Evolutionary conservation across 2,329 filamentous ascomycete species (phyloP).

Genomic region (Calycina herbarum): DNA sequence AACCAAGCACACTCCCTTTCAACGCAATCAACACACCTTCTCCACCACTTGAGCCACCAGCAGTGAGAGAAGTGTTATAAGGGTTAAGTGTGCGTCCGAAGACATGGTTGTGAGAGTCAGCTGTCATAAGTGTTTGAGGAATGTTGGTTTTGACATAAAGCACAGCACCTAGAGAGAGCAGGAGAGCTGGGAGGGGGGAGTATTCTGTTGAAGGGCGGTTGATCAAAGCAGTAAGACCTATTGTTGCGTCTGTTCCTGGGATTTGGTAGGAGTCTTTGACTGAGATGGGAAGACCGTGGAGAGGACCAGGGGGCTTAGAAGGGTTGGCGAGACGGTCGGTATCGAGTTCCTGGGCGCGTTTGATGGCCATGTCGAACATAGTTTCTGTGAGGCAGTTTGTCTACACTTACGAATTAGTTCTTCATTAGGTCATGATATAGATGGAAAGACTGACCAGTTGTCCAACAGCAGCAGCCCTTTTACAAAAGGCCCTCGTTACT

Average conservation of each 20-base stretch:
- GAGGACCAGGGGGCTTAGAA: slow-evolving; percentile 50
- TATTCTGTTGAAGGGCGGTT: slow-evolving; percentile 53
- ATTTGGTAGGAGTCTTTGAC: slow-evolving; percentile 64
- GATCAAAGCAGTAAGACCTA: slow-evolving; percentile 57
- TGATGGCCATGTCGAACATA: slow-evolving; percentile 50
- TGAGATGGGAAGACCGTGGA: slow-evolving; percentile 60
- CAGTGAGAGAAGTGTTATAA: slow-evolving; percentile 55
- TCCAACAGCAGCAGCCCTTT: slow-evolving; percentile 50
- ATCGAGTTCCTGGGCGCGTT: slow-evolving; percentile 48
- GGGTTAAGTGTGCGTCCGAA: slow-evolving; percentile 65
- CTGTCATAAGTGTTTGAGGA: slow-evolving; percentile 55
- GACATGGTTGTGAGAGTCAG: slow-evolving; percentile 61
- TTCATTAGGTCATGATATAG: neutral
- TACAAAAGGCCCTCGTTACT: slow-evolving; percentile 50
- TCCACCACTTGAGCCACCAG: slow-evolving; percentile 64
- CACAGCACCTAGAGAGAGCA: slow-evolving; percentile 61
- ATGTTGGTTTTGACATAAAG: slow-evolving; percentile 72
- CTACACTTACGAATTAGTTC: neutral
- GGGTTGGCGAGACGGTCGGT: slow-evolving; percentile 39
- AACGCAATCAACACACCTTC: slow-evolving; percentile 61
- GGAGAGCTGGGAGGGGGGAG: slow-evolving; percentile 56
- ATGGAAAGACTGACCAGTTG: slow-evolving; percentile 39
- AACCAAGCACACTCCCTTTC: slow-evolving; percentile 54
- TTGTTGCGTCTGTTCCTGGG: slow-evolving; percentile 50
- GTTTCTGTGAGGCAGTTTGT: slow-evolving; percentile 48